phyloP scores from a whole-genome alignment of 2,329 filamentous ascomycete species.

The Aureobasidium sp. region DNA sequence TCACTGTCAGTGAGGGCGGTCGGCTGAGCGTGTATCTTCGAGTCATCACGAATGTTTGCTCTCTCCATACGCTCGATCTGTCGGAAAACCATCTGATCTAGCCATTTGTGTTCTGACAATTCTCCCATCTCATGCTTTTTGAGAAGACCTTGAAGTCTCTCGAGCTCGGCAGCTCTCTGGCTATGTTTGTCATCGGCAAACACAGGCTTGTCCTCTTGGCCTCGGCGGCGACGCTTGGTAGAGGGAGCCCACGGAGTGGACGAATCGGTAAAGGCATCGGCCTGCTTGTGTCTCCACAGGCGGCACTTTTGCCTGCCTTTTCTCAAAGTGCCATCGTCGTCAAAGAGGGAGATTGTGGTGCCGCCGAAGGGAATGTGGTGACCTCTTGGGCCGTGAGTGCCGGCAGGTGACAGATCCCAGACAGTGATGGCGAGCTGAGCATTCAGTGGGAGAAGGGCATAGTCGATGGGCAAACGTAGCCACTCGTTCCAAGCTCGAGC shows the following conservation, averaged over 20 bases:
- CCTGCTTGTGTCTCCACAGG: slow-evolving; percentile 71
- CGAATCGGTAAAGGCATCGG: slow-evolving; percentile 76
- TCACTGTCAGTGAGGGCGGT: slow-evolving; percentile 19
- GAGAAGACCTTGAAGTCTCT: slow-evolving; percentile 79
- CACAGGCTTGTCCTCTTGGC: slow-evolving; percentile 56
- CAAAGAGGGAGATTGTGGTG: slow-evolving; percentile 87
- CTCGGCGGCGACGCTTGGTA: slow-evolving; percentile 45
- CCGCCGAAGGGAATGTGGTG: slow-evolving; percentile 90
- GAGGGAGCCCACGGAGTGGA: slow-evolving; percentile 65
- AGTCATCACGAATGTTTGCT: slow-evolving; percentile 33
- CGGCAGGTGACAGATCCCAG: slow-evolving; percentile 85
- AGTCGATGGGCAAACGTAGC: slow-evolving; percentile 78
- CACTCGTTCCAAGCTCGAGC: slow-evolving; percentile 85
- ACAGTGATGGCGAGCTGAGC: slow-evolving; percentile 85
- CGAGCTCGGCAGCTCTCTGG: slow-evolving; percentile 60
- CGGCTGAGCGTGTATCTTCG: slow-evolving; percentile 16
- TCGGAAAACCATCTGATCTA: slow-evolving; percentile 89
- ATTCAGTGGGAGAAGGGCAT: slow-evolving; percentile 73
- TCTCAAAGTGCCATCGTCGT: slow-evolving; percentile 80
- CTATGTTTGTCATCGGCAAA: slow-evolving; percentile 30
- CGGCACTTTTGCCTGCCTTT: slow-evolving; percentile 90
- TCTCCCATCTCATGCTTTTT: slow-evolving; percentile 99
- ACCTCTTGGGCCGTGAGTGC: slow-evolving; percentile 59
- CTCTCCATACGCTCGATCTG: slow-evolving; percentile 65
- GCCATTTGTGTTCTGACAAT: slow-evolving; percentile 86